Conservation (phyloP, 345 rosid genomes). For the Eucalyptus guilfoylei region DNA sequence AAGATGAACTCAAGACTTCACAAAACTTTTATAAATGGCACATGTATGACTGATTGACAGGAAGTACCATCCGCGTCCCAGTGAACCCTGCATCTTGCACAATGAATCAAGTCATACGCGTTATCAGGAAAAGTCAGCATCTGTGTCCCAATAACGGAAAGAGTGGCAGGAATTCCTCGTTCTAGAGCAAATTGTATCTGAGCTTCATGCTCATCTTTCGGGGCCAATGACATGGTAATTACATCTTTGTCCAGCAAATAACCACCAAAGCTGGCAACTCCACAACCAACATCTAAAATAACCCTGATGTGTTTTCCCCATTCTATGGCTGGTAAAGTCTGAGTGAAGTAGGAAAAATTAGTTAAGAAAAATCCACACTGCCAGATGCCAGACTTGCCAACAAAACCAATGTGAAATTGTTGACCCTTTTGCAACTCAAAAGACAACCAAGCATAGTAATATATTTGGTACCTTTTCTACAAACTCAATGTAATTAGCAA, state of each 20-base stretch:
- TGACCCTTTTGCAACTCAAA: background rate
- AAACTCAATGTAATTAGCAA: conserved; percentile 48
- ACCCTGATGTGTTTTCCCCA: conserved; percentile 72
- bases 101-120: conserved; percentile 77
- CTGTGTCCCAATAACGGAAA: conserved; percentile 81
- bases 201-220: conserved; percentile 98
- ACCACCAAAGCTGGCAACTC: conserved; percentile 95
- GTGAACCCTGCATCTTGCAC: conserved; percentile 95
- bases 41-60: background rate
- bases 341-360: background rate
- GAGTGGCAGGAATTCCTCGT: conserved; percentile 87
- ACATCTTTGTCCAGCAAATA: conserved; percentile 64
- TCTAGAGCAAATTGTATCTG: conserved; percentile 95
- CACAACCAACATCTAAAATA: conserved; percentile 83
- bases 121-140: conserved; percentile 59
- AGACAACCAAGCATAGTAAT: background rate
- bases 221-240: conserved; percentile 89
- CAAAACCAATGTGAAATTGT: background rate
- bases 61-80: conserved; percentile 82
- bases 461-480: conserved; percentile 38
- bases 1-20: background rate
- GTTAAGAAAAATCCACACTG: background rate
- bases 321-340: conserved; percentile 57
- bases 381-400: background rate
- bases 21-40: background rate